phyloP scores from a whole-genome alignment of 78 protist genomes.

The Dictyostelium intermedium region DNA sequence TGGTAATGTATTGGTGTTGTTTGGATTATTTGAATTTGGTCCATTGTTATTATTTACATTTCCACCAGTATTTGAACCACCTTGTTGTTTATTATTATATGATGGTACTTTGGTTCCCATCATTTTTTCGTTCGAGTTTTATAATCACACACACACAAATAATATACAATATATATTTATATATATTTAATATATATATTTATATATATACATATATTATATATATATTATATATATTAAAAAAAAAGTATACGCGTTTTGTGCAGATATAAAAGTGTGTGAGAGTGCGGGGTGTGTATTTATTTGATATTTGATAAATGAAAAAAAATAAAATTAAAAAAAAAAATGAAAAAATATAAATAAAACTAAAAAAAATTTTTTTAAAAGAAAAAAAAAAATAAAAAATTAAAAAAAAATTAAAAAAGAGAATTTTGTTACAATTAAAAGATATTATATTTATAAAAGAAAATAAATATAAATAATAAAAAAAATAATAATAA shows the following conservation, averaged over 20 bases:
- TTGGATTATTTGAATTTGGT: neutral
- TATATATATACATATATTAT: neutral
- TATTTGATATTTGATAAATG: neutral
- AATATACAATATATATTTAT: no score
- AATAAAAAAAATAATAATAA: no score
- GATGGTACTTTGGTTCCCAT: neutral
- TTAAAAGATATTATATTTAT: no score
- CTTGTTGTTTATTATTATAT: neutral
- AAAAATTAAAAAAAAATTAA: no score
- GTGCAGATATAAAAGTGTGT: neutral
- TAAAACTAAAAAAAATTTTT: neutral
- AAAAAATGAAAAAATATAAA: neutral
- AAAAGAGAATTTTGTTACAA: no score
- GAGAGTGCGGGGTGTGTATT: neutral
- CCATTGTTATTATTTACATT: neutral
- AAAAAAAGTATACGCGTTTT: neutral
- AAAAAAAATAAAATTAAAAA: neutral
- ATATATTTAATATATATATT: neutral
- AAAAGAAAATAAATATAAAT: no score
- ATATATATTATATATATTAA: neutral
- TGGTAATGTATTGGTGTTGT: neutral
- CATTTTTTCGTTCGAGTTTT: neutral
- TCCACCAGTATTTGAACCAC: neutral
- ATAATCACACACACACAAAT: no score
- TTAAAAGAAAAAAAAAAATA: neutral